Percentiles rank a stretch among this genome's conserved stretches.
phyloP scores from a whole-genome alignment of 257 asterid genomes.

The Ballota nigra region DNA sequence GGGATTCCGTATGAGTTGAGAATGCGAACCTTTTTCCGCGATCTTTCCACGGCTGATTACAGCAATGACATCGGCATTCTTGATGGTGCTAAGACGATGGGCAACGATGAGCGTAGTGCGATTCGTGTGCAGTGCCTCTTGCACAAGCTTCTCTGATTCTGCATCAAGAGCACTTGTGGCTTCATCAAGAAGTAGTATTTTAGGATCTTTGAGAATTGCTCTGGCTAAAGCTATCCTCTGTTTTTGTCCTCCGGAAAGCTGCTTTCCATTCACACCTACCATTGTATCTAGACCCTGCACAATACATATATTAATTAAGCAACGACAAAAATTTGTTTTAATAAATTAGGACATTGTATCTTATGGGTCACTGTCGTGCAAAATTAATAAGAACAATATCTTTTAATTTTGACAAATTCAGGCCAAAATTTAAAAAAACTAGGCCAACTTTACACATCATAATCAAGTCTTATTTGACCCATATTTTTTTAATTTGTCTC shows the following conservation, averaged over 20 bases:
- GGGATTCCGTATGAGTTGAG: constrained; percentile 37
- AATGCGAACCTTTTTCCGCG: constrained; percentile 51
- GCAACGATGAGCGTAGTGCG: constrained; percentile 54
- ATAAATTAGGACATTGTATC: too few relatives aligned
- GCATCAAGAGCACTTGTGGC: constrained; percentile 66
- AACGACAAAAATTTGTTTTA: background rate
- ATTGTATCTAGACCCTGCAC: constrained; percentile 37
- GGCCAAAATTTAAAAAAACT: too few relatives aligned
- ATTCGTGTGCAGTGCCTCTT: constrained; percentile 42
- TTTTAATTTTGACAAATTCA: too few relatives aligned
- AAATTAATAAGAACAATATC: too few relatives aligned
- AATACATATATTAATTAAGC: background rate
- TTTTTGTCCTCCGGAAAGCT: constrained; percentile 61
- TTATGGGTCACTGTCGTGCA: too few relatives aligned
- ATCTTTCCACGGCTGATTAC: constrained; percentile 47
- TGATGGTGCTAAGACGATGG: constrained; percentile 51
- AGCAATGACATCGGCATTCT: constrained; percentile 49
- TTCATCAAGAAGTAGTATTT: constrained; percentile 54
- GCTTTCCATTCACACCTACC: constrained; percentile 52
- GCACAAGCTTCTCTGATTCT: constrained; percentile 48
- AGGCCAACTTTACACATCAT: too few relatives aligned
- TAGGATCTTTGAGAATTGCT: constrained; percentile 51
- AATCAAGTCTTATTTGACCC: too few relatives aligned
- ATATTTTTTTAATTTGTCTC: too few relatives aligned
- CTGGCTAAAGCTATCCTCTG: constrained; percentile 66